These are phyloP conservation scores for Candida pseudofarinosa DNA, from an alignment of 805 yeast genomes.

Conservation along the genomic window DNA sequence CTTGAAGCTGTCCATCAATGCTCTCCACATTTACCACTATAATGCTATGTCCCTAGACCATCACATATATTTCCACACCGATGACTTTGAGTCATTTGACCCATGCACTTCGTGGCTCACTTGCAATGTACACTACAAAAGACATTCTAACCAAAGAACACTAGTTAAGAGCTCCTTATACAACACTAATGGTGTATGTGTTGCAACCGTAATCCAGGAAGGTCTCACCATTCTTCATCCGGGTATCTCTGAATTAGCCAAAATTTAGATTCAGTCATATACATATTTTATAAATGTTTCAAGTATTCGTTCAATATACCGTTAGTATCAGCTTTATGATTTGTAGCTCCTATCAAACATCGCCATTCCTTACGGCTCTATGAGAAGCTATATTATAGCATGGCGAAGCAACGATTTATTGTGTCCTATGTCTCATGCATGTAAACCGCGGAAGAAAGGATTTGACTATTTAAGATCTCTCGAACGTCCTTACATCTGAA, in stretches of 20 bases:
- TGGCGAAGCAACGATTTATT: no score
- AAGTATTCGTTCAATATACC: no score
- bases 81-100: constrained; percentile 22
- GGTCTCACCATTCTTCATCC: constrained; percentile 32
- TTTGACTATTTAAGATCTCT: no score
- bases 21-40: constrained; percentile 37
- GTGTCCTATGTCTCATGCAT: no score
- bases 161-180: constrained; percentile 35
- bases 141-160: constrained; percentile 32
- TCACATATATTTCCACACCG: constrained; percentile 38
- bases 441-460: no score
- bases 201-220: constrained; percentile 40
- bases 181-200: constrained; percentile 25
- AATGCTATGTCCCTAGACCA: constrained; percentile 45
- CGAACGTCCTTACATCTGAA: no score
- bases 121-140: constrained; percentile 32
- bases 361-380: no score
- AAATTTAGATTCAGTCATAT: constrained; percentile 2
- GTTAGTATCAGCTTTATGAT: no score
- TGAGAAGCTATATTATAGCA: no score
- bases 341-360: no score
- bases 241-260: constrained; percentile 18
- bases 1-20: constrained; percentile 26
- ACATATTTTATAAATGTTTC: no score
- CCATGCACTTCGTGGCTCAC: constrained; percentile 34